Evolutionary conservation across 768 basidiomycete genomes (phyloP).

Genomic region (Boletus huronensis): DNA sequence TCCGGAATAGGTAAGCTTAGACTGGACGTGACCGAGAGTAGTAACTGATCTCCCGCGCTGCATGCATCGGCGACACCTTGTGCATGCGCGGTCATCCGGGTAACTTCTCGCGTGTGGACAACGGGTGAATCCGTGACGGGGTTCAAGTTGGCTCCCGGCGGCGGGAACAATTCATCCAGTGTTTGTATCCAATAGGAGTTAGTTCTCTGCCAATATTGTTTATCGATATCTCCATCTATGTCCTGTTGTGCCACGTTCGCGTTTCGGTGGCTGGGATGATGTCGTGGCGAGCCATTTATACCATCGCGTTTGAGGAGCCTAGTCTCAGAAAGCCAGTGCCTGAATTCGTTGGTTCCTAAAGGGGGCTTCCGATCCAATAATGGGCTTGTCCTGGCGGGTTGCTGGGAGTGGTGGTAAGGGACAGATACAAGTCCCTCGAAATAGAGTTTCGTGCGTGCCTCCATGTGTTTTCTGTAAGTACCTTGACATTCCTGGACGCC

Average conservation of each 20-base stretch:
- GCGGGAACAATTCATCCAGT: constrained; percentile 29
- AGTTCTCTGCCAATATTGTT: constrained; percentile 6
- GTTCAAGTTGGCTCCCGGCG: constrained; percentile 2
- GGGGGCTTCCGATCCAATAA: constrained; percentile 12
- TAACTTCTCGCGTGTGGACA: constrained; percentile 12
- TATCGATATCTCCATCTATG: constrained; percentile 1
- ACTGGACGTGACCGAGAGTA: constrained; percentile 5
- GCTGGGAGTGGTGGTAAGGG: constrained; percentile 17
- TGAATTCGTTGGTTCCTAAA: constrained; percentile 26
- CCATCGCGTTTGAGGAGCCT: constrained; percentile 22
- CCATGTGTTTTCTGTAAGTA: constrained; percentile 51
- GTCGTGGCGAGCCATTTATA: constrained; percentile 11
- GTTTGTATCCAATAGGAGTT: constrained; percentile 10
- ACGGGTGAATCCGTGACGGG: constrained; percentile 28
- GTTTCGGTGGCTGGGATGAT: constrained; percentile 12
- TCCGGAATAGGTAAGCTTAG: constrained; percentile 7
- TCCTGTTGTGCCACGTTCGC: constrained; percentile 8
- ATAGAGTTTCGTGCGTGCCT: constrained; percentile 43
- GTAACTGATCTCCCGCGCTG: constrained; percentile 12
- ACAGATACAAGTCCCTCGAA: constrained; percentile 40
- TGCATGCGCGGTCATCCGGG: constrained; percentile 6
- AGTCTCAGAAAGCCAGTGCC: constrained; percentile 32
- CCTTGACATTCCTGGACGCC: constrained; percentile 51
- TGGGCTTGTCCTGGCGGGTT: constrained; percentile 3
- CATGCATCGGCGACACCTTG: constrained; percentile 8